Evolutionary conservation across 768 basidiomycete species (phyloP).

Genomic region (Hydnomerulius pinastri): DNA sequence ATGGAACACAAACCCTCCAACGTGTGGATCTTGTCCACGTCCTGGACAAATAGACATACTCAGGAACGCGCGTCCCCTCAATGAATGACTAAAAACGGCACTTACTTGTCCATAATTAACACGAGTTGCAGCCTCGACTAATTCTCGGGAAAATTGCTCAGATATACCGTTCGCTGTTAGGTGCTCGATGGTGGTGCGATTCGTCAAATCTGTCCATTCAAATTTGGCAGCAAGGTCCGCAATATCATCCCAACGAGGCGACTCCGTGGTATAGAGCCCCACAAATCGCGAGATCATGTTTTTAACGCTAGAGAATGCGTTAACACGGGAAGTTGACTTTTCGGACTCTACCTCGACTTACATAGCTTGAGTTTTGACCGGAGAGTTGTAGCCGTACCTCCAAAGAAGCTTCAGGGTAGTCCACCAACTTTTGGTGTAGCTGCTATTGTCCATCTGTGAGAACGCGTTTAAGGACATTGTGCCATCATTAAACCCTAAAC

Average conservation of each 20-base stretch:
- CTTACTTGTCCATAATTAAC: conserved; percentile 82
- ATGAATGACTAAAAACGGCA: not conserved
- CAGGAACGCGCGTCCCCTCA: not conserved
- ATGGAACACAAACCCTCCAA: conserved; percentile 72
- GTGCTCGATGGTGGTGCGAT: conserved; percentile 58
- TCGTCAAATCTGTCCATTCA: conserved; percentile 50
- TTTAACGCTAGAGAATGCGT: conserved; percentile 47
- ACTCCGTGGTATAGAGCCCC: conserved; percentile 52
- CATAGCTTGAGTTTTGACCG: conserved; percentile 57
- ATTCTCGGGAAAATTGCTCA: conserved; percentile 62
- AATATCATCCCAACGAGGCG: conserved; percentile 66
- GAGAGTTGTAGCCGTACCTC: conserved; percentile 73
- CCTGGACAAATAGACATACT: conserved; percentile 37
- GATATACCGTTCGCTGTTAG: conserved; percentile 56
- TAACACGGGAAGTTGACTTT: not conserved
- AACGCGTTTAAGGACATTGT: conserved; percentile 2
- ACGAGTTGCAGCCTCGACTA: conserved; percentile 78
- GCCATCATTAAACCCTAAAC: not conserved
- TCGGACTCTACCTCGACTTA: conserved; percentile 32
- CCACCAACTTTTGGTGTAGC: conserved; percentile 54
- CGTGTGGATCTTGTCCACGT: conserved; percentile 72
- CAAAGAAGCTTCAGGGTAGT: conserved; percentile 72
- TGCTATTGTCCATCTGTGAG: conserved; percentile 43
- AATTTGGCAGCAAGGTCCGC: conserved; percentile 53
- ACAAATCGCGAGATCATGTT: conserved; percentile 53